Base-by-base conservation (phyloP, 768 basidiomycete species). In the Asterophora lycoperdoides region DNA sequence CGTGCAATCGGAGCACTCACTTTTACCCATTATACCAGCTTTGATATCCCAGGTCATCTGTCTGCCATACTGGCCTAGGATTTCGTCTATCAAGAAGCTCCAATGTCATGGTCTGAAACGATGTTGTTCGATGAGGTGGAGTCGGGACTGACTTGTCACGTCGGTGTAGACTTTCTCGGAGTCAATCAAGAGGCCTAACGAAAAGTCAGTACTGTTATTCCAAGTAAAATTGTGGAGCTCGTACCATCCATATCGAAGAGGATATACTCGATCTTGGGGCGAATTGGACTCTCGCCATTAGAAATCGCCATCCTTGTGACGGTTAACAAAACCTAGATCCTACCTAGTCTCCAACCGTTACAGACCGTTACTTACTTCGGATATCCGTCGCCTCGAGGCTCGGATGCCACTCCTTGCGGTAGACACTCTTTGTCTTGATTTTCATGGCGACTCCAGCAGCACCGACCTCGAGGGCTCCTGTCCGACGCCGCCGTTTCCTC, bases 41-140 rank as follows among this genome's bases (percentile, higher is more conserved):
- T 92, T 91, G 49, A 92, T 89, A 48, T 88, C 84, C 89, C 89
- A 91, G 3, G 86, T 87, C 84, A 93, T 88, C 53, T 78, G 68
- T 52, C 81, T 83, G 20, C 87, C 89, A 58, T 85, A 83, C 9
- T 71, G 74, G 14, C 73, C 79, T 15, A 94, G 78, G 43, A 91
- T 83, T 20, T 80, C 74, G 68, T 92, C 89, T 86, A 45, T 34
- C 15, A 39, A 52, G 14, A 23, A 17, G 28, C 23, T 37, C 41
- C 47, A 17, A 19, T 41, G 35, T 53, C 13, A 29, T 28, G 33
- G 33, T 40, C 7, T 52, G 8, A 41, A 19, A 17, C 9, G 17
- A 14, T 20, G 19, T 38, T 11, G 10, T 18, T 15, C 8, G 23
- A 57, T 40, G 40, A 49, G 28, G 43, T 42, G 23, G 44, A 56